Evolutionary conservation across 140 eudicot species (phyloP).

Genomic region (Flaveria floridana): DNA sequence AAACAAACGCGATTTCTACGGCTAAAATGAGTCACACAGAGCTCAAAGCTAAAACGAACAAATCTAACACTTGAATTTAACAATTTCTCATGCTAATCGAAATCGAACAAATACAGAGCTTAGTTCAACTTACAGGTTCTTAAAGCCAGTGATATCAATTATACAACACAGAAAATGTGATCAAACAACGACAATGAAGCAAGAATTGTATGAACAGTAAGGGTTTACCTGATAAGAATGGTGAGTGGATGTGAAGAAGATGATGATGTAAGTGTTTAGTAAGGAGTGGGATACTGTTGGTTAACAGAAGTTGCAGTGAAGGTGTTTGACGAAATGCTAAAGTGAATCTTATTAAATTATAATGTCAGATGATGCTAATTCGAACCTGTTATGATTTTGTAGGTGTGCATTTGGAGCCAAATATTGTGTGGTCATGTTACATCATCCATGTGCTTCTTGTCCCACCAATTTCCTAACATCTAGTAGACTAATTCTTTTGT

Average conservation of each 20-base stretch:
- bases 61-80: neutral
- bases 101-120: no score
- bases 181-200: neutral
- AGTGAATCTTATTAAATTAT: constrained; percentile 10
- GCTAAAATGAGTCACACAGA: neutral
- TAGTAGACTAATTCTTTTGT: neutral
- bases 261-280: neutral
- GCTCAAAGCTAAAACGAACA: neutral
- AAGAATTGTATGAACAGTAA: no score
- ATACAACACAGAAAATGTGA: neutral
- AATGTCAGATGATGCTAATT: constrained; percentile 25
- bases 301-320: constrained; percentile 8
- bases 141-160: neutral
- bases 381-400: constrained; percentile 18
- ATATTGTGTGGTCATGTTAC: constrained; percentile 19
- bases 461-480: constrained; percentile 22
- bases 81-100: neutral
- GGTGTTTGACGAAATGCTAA: constrained; percentile 39
- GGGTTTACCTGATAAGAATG: constrained; percentile 6
- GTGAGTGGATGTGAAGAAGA: neutral
- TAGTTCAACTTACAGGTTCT: no score
- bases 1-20: constrained; percentile 17
- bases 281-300: constrained; percentile 25
- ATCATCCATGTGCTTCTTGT: constrained; percentile 33
- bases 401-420: constrained; percentile 42